Conservation (phyloP, 148 eudicot species). For the Rhododendron simsii region DNA sequence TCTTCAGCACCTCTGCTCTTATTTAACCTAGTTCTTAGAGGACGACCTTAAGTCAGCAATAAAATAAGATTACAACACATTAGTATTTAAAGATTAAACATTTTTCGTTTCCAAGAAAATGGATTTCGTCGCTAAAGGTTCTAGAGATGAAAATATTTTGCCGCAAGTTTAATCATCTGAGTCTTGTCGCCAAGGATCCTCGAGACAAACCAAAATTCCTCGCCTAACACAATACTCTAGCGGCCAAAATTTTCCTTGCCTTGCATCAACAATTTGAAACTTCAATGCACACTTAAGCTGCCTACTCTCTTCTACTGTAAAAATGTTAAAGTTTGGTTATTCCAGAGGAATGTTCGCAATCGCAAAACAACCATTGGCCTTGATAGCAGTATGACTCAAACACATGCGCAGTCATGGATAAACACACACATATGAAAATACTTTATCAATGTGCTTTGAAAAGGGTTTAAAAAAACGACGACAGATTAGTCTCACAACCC, state of each 20-base stretch:
- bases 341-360: not conserved
- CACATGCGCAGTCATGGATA: too few relatives aligned
- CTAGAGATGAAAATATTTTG: not conserved
- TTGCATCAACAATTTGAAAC: not conserved
- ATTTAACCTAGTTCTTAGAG: not conserved
- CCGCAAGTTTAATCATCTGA: not conserved
- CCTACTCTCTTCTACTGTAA: not conserved
- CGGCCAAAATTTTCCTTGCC: not conserved
- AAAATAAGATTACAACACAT: not conserved
- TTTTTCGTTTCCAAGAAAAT: too few relatives aligned
- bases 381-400: not conserved
- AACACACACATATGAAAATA: too few relatives aligned
- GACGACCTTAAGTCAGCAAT: not conserved
- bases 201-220: too few relatives aligned
- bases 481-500: too few relatives aligned
- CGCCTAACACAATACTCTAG: not conserved
- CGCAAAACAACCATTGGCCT: not conserved
- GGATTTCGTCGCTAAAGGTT: not conserved
- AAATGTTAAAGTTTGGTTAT: too few relatives aligned
- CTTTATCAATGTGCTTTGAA: too few relatives aligned
- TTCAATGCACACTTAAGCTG: not conserved
- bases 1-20: not conserved
- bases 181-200: too few relatives aligned
- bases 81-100: too few relatives aligned
- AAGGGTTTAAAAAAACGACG: too few relatives aligned